These are phyloP conservation scores for Chalciporus pseudorubinellus DNA, from an alignment of 768 basidiomycete species.

Conservation along the genomic window DNA sequence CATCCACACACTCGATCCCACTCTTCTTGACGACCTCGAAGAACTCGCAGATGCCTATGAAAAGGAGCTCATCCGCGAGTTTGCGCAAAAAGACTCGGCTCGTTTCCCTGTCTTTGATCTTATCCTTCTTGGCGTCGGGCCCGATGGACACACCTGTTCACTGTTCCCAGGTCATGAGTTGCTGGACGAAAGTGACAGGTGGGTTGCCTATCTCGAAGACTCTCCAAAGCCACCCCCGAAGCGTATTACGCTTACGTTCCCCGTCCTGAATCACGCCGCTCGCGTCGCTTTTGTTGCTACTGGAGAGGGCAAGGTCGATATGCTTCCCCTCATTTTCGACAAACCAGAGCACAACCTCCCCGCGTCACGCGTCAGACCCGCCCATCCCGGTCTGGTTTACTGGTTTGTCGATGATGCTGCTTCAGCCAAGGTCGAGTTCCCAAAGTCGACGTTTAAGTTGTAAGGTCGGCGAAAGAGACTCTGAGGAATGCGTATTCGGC, in stretches of 20 bases:
- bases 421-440: constrained; percentile 56
- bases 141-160: constrained; percentile 97
- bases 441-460: constrained; percentile 56
- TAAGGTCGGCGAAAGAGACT: constrained; percentile 24
- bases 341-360: constrained; percentile 78
- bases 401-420: constrained; percentile 96
- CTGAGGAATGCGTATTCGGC: not conserved
- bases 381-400: constrained; percentile 77
- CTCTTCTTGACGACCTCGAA: constrained; percentile 67
- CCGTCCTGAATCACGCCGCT: constrained; percentile 86
- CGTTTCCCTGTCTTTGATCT: constrained; percentile 98
- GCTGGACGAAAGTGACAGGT: constrained; percentile 82
- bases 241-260: constrained; percentile 89
- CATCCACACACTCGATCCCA: constrained; percentile 80
- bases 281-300: constrained; percentile 87
- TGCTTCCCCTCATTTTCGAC: constrained; percentile 73
- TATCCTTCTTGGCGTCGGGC: constrained; percentile 94
- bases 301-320: constrained; percentile 80
- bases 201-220: constrained; percentile 93
- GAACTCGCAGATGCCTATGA: constrained; percentile 82
- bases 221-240: constrained; percentile 90
- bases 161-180: constrained; percentile 93
- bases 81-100: constrained; percentile 90
- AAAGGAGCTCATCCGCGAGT: constrained; percentile 80
- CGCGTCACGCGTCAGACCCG: constrained; percentile 76